Conservation (phyloP, 2,329 filamentous ascomycete species). For the Curvularia lunata region DNA sequence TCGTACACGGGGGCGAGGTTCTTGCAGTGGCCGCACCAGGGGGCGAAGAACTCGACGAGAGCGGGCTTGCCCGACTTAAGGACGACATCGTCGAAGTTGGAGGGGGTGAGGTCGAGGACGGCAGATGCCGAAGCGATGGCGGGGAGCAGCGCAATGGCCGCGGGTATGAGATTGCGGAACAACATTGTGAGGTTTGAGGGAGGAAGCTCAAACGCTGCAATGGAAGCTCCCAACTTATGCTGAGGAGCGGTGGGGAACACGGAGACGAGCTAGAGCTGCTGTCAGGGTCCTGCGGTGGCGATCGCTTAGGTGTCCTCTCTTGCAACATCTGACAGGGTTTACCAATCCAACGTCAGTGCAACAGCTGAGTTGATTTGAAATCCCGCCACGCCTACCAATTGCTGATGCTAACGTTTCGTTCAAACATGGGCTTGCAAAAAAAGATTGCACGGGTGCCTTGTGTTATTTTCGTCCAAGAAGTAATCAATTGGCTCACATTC, state of each 20-base stretch:
- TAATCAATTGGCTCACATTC: too few species aligned
- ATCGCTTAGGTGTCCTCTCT: conserved; percentile 43
- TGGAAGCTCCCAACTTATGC: conserved; percentile 26
- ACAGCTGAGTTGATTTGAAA: conserved; percentile 2
- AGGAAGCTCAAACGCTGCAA: conserved; percentile 26
- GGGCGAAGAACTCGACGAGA: conserved; percentile 96
- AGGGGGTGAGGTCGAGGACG: conserved; percentile 86
- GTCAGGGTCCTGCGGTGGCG: conserved; percentile 26
- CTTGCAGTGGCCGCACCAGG: conserved; percentile 99
- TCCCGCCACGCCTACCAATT: neutral
- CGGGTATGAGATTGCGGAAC: conserved; percentile 41
- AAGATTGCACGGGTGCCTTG: neutral
- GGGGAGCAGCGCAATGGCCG: conserved; percentile 42
- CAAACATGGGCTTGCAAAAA: neutral
- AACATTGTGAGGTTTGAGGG: conserved; percentile 34
- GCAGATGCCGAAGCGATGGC: conserved; percentile 69
- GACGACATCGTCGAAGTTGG: conserved; percentile 90
- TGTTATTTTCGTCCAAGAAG: neutral
- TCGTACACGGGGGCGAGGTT: conserved; percentile 93
- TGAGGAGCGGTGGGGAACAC: conserved; percentile 21
- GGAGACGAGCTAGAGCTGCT: conserved; percentile 26
- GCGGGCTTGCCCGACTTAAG: conserved; percentile 92
- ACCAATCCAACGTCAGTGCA: conserved; percentile 29
- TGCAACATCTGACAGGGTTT: conserved; percentile 22
- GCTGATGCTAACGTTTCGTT: neutral